Conservation (phyloP, 2,329 filamentous ascomycete genomes). For the Arthrobotrys entomopaga region DNA sequence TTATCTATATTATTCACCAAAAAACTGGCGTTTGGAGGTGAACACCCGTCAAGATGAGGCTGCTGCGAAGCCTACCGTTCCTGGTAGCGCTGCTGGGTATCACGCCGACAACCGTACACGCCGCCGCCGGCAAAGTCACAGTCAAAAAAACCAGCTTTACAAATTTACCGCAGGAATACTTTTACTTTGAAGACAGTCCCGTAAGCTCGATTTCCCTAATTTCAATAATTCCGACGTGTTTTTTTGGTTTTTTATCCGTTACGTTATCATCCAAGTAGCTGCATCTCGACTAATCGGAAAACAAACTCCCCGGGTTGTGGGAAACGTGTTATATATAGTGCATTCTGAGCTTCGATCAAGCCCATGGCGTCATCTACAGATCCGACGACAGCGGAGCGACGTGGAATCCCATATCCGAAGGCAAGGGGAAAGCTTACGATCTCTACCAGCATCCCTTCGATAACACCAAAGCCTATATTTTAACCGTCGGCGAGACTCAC, state of each 20-base stretch:
- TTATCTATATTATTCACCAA: slow-evolving; percentile 13
- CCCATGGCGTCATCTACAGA: slow-evolving; percentile 74
- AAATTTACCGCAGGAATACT: slow-evolving; percentile 73
- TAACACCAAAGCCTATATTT: slow-evolving; percentile 78
- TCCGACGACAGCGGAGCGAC: slow-evolving; percentile 81
- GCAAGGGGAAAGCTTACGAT: slow-evolving; percentile 66
- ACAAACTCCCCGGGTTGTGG: slow-evolving; percentile 1
- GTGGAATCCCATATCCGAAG: slow-evolving; percentile 77
- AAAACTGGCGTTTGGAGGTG: slow-evolving; percentile 44
- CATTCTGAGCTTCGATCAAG: slow-evolving; percentile 65
- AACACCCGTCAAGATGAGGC: slow-evolving; percentile 52
- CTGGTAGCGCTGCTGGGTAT: slow-evolving; percentile 54
- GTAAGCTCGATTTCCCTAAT: slow-evolving; percentile 40
- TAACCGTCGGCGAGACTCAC: slow-evolving; percentile 76
- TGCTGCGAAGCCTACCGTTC: slow-evolving; percentile 55
- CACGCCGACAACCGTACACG: slow-evolving; percentile 33
- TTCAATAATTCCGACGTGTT: background rate
- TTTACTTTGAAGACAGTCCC: slow-evolving; percentile 84
- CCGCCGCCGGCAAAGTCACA: slow-evolving; percentile 30
- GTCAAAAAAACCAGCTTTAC: slow-evolving; percentile 72
- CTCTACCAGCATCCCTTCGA: slow-evolving; percentile 83
- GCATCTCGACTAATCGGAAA: slow-evolving; percentile 16
- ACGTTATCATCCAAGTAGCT: background rate
- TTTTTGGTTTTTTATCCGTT: slow-evolving; percentile 1
- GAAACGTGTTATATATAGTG: slow-evolving; percentile 48